These are phyloP conservation scores for Linaria vulgaris DNA, from an alignment of 257 asterid genomes.

Conservation along the genomic window DNA sequence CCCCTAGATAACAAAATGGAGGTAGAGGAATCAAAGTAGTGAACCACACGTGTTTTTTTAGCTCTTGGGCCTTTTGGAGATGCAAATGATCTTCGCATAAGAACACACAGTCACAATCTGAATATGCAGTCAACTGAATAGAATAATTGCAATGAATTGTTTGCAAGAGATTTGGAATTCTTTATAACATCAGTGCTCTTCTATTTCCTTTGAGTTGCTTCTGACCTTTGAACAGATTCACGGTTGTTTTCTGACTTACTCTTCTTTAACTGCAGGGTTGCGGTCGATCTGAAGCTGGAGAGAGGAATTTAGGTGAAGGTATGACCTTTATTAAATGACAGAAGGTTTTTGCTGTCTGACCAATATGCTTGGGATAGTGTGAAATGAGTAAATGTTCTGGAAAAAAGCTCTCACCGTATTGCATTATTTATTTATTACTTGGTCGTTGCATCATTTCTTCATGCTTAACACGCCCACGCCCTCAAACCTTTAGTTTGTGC, in stretches of 20 bases:
- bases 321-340: constrained; percentile 25
- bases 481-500: constrained; percentile 2
- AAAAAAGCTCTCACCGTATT: constrained; percentile 4
- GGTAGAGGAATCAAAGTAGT: neutral
- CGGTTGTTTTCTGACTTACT: constrained; percentile 9
- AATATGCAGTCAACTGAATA: constrained; percentile 6
- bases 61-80: constrained; percentile 17
- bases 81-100: constrained; percentile 4
- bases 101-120: constrained; percentile 3
- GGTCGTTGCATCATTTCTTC: constrained; percentile 19
- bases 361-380: constrained; percentile 6
- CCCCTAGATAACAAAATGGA: no score
- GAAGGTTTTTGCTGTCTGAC: constrained; percentile 15
- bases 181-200: neutral
- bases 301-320: constrained; percentile 73
- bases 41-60: neutral
- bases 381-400: constrained; percentile 9
- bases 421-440: neutral
- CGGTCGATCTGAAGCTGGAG: constrained; percentile 64
- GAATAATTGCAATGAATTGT: constrained; percentile 13
- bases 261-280: constrained; percentile 58
- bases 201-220: constrained; percentile 5
- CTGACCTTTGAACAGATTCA: neutral
- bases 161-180: constrained; percentile 11
- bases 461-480: neutral